phyloP scores from a whole-genome alignment of 305 asterid genomes.

The Solanum hybrid region DNA sequence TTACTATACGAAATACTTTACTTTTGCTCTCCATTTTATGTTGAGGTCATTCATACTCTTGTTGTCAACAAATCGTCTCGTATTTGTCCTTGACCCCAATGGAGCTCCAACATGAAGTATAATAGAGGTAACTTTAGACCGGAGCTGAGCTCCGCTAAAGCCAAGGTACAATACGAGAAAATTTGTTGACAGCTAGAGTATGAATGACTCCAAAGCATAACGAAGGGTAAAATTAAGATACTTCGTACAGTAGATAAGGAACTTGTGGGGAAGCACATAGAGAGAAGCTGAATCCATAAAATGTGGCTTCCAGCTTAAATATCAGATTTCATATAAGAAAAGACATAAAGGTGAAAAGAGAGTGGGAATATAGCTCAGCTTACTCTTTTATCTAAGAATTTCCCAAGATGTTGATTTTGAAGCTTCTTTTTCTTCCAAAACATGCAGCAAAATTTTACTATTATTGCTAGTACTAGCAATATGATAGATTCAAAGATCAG shows the following conservation, averaged over 20 bases:
- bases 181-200: neutral
- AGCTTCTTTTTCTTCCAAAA: conserved; percentile 90
- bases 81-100: neutral
- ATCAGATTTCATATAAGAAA: neutral
- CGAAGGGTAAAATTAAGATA: neutral
- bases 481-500: conserved; percentile 56
- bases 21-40: neutral
- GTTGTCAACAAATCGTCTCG: neutral
- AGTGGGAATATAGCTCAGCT: neutral
- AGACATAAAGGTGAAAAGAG: neutral
- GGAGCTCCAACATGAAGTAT: neutral
- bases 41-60: neutral
- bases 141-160: neutral
- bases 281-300: neutral
- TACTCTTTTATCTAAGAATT: conserved; percentile 86
- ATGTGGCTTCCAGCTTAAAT: neutral
- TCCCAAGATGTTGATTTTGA: conserved; percentile 52
- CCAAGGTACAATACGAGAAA: neutral
- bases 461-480: conserved; percentile 45
- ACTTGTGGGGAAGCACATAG: neutral
- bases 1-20: neutral
- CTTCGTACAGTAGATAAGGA: neutral
- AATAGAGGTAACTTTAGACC: neutral
- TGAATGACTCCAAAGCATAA: neutral
- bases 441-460: conserved; percentile 48